A percentile compares a stretch with the other conserved stretches of the same genome.
phyloP scores from a whole-genome alignment of 148 eudicot species.

The Persicaria tinctoria region DNA sequence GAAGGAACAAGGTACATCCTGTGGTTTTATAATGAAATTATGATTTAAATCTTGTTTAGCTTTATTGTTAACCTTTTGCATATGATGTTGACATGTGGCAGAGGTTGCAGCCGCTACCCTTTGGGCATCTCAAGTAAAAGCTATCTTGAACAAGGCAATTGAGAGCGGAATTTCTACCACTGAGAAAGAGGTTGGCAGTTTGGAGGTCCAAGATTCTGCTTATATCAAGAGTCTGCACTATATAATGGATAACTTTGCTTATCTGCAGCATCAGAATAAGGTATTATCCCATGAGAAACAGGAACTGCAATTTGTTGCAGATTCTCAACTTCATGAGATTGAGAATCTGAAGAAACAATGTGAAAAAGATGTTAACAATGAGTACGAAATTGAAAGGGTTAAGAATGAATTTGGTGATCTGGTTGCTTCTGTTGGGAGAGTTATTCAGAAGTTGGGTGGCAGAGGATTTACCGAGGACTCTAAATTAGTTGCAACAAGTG shows the following conservation, averaged over 20 bases:
- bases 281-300: constrained; percentile 49
- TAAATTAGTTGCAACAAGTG: constrained; percentile 29
- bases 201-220: constrained; percentile 36
- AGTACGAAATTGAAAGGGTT: constrained; percentile 33
- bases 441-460: constrained; percentile 51
- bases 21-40: neutral
- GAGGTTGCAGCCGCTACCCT: constrained; percentile 42
- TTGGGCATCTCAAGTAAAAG: constrained; percentile 47
- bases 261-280: constrained; percentile 36
- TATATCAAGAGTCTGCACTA: constrained; percentile 53
- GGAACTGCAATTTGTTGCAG: constrained; percentile 45
- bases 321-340: constrained; percentile 43
- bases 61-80: neutral
- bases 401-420: constrained; percentile 39
- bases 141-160: constrained; percentile 49
- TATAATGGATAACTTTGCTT: constrained; percentile 42
- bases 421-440: constrained; percentile 40
- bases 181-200: constrained; percentile 27
- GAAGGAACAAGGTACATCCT: constrained; percentile 49
- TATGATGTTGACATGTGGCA: constrained; percentile 30
- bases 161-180: constrained; percentile 36
- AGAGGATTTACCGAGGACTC: constrained; percentile 32
- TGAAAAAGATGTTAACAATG: constrained; percentile 26
- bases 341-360: constrained; percentile 45
- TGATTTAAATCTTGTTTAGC: constrained; percentile 7